Percentiles rank a stretch among this genome's conserved stretches.
These are phyloP conservation scores for Phaeotremella skinneri DNA, from an alignment of 768 basidiomycete species.

Conservation along the genomic window DNA sequence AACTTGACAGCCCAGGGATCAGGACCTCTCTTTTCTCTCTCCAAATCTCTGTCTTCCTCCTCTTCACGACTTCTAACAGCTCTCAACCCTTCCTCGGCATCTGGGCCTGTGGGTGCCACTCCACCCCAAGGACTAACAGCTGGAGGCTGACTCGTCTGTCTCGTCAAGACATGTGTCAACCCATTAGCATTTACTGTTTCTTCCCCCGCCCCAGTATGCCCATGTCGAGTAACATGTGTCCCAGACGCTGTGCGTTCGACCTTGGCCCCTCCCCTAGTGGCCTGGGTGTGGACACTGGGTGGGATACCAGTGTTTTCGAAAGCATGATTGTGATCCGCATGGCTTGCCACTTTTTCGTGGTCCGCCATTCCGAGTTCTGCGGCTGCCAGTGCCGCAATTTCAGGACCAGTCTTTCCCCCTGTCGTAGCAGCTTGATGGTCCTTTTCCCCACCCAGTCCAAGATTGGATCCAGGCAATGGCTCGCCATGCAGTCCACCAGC, in stretches of 20 bases:
- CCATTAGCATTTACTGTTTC: slow-evolving; percentile 21
- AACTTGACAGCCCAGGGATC: slow-evolving; percentile 48
- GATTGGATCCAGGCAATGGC: slow-evolving; percentile 19
- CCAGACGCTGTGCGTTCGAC: slow-evolving; percentile 27
- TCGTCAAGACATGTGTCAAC: slow-evolving; percentile 25
- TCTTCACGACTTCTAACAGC: slow-evolving; percentile 38
- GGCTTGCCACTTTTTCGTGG: not conserved
- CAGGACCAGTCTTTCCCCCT: slow-evolving; percentile 11
- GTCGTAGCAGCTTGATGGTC: slow-evolving; percentile 22
- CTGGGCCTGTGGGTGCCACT: slow-evolving; percentile 34
- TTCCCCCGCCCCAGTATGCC: not conserved
- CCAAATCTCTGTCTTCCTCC: slow-evolving; percentile 32
- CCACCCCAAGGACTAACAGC: slow-evolving; percentile 39
- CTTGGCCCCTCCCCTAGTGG: not conserved
- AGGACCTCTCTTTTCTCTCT: slow-evolving; percentile 30
- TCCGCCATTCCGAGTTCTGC: slow-evolving; percentile 18
- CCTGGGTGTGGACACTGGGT: not conserved
- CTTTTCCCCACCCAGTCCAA: slow-evolving; percentile 12
- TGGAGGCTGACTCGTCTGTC: slow-evolving; percentile 28
- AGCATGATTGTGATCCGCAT: slow-evolving; percentile 1
- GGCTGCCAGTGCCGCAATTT: slow-evolving; percentile 11
- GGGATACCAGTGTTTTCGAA: not conserved
- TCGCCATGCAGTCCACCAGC: slow-evolving; percentile 21
- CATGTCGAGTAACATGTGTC: slow-evolving; percentile 10
- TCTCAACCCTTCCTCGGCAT: slow-evolving; percentile 38